A percentile compares a stretch with the other conserved stretches of the same genome.
phyloP scores from a whole-genome alignment of 2,329 filamentous ascomycete genomes.

The Aaosphaeria pasadenensis region DNA sequence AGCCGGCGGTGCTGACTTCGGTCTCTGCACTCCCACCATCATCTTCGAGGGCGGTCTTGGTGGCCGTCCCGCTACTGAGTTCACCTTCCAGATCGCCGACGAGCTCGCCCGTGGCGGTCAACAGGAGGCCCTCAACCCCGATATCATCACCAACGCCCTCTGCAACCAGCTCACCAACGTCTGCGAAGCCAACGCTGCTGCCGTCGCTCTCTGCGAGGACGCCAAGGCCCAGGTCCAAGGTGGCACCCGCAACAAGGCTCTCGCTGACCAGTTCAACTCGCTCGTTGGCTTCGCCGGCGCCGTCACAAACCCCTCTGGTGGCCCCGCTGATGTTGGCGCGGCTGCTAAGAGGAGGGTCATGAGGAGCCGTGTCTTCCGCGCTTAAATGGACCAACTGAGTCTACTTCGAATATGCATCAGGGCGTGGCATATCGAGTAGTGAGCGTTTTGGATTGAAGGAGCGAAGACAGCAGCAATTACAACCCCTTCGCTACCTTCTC shows the following conservation, averaged over 20 bases:
- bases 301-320: constrained; percentile 30
- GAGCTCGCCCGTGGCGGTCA: constrained; percentile 59
- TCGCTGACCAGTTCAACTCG: constrained; percentile 41
- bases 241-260: constrained; percentile 39
- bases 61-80: constrained; percentile 55
- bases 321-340: constrained; percentile 16
- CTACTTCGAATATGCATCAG: too few species aligned
- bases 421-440: too few species aligned
- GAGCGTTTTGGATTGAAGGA: too few species aligned
- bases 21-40: constrained; percentile 50
- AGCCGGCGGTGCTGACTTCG: constrained; percentile 29
- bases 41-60: constrained; percentile 56
- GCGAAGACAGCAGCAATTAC: too few species aligned
- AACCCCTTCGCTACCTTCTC: too few species aligned
- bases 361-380: not conserved
- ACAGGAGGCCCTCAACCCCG: constrained; percentile 66
- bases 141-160: constrained; percentile 72
- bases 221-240: constrained; percentile 55
- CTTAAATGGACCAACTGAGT: not conserved
- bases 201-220: constrained; percentile 51
- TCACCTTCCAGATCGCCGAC: constrained; percentile 67
- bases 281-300: constrained; percentile 37
- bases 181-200: constrained; percentile 61
- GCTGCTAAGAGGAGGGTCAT: constrained; percentile 3
- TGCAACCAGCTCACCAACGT: constrained; percentile 68